phyloP scores from a whole-genome alignment of 2,329 filamentous ascomycete species.

The Scytalidium sp. region DNA sequence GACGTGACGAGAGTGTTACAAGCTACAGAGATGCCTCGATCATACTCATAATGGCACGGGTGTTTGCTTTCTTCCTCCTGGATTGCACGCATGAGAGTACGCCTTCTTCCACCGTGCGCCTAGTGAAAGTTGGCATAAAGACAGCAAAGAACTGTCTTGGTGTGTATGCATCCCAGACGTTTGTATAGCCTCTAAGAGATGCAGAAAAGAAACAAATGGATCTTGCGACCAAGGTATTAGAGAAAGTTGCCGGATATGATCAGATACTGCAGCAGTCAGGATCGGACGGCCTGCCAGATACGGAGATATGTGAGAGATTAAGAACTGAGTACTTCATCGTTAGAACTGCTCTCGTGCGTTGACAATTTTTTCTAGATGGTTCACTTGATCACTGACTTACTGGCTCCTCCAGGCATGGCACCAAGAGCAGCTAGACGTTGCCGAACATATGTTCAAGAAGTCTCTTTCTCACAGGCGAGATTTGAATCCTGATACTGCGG shows the following conservation, averaged over 20 bases:
- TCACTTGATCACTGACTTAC: constrained; percentile 17
- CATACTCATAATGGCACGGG: constrained; percentile 33
- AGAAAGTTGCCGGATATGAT: constrained; percentile 60
- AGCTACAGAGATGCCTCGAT: constrained; percentile 14
- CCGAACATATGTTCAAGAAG: constrained; percentile 74
- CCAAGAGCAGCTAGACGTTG: constrained; percentile 68
- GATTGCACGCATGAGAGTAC: constrained; percentile 47
- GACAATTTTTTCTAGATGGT: neutral
- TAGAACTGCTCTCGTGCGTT: constrained; percentile 52
- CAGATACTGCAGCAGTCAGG: constrained; percentile 32
- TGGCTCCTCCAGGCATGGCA: constrained; percentile 62
- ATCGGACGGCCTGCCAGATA: constrained; percentile 16
- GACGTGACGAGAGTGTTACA: constrained; percentile 29
- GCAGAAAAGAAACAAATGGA: constrained; percentile 42
- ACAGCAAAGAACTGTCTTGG: constrained; percentile 61
- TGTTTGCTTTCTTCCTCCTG: constrained; percentile 66
- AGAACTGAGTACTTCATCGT: constrained; percentile 29
- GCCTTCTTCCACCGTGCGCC: constrained; percentile 40
- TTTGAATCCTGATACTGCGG: constrained; percentile 48
- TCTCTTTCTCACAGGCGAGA: constrained; percentile 36
- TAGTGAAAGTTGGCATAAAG: constrained; percentile 67
- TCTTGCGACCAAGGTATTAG: constrained; percentile 58
- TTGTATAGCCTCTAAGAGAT: constrained; percentile 5
- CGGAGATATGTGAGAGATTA: constrained; percentile 26
- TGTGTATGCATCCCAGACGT: constrained; percentile 27